Evolutionary conservation across 1,139 yeast species (phyloP).

Genomic region (Suhomyces bokatorum): DNA sequence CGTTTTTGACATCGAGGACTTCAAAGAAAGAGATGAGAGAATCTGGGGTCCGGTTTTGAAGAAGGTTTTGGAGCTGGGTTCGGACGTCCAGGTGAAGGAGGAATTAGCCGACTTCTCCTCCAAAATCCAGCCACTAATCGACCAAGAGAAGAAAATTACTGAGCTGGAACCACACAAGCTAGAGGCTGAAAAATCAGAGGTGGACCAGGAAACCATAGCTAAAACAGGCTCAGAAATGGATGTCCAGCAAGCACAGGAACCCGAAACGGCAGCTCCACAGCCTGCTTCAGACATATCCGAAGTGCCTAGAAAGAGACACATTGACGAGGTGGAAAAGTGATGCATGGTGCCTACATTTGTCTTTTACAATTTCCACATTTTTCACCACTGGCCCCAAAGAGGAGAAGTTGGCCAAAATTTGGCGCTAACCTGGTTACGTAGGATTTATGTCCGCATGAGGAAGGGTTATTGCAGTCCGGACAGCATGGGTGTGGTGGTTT

Average conservation of each 20-base stretch:
- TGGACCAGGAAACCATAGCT: conserved; percentile 2
- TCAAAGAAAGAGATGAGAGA: conserved; percentile 54
- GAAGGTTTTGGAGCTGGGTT: conserved; percentile 45
- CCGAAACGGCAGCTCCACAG: not conserved
- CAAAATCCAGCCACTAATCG: conserved; percentile 15
- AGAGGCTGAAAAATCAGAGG: conserved; percentile 5
- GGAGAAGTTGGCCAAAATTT: too few relatives aligned
- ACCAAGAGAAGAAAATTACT: conserved; percentile 13
- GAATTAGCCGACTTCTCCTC: conserved; percentile 20
- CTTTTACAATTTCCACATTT: not conserved
- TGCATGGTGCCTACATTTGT: not conserved
- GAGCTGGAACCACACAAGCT: not conserved
- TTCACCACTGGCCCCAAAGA: not conserved
- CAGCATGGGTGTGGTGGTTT: too few relatives aligned
- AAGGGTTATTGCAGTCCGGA: too few relatives aligned
- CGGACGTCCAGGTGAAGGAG: conserved; percentile 28
- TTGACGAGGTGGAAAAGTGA: conserved; percentile 27
- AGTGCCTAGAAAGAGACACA: conserved; percentile 24
- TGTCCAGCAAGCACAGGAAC: not conserved
- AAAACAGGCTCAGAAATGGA: not conserved
- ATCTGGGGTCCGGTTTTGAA: conserved; percentile 70
- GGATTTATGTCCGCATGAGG: too few relatives aligned
- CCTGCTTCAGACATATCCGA: not conserved
- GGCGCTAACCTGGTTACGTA: too few relatives aligned
- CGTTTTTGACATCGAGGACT: conserved; percentile 67